phyloP scores from a whole-genome alignment of 2,329 filamentous ascomycete genomes.

The Sporothrix sp. region DNA sequence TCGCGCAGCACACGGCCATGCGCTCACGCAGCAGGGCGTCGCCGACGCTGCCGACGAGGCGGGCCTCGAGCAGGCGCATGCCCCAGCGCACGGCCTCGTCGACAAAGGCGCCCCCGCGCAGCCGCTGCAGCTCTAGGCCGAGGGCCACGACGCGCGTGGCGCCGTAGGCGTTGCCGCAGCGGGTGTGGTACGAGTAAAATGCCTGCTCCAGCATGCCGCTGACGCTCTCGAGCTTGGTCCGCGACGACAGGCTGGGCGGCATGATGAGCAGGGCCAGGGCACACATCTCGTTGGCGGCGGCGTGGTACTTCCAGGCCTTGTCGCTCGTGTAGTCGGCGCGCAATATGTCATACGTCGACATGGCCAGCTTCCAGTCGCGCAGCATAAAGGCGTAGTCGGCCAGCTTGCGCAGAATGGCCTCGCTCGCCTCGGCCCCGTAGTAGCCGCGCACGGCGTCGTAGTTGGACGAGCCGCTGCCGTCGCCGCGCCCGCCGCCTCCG shows the following conservation, averaged over 20 bases:
- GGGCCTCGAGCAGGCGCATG: slow-evolving; percentile 64
- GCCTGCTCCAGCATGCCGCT: slow-evolving; percentile 84
- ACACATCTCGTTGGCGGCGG: slow-evolving; percentile 90
- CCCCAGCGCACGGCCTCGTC: slow-evolving; percentile 87
- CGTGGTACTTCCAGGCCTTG: slow-evolving; percentile 94
- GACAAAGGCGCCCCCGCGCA: slow-evolving; percentile 67
- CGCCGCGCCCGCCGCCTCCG: slow-evolving; percentile 46
- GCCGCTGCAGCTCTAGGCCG: slow-evolving; percentile 67
- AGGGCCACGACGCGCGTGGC: slow-evolving; percentile 69
- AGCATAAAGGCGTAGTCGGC: slow-evolving; percentile 97
- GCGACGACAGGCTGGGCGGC: slow-evolving; percentile 60
- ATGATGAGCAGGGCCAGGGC: slow-evolving; percentile 74
- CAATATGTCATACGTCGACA: slow-evolving; percentile 85
- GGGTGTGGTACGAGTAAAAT: slow-evolving; percentile 83
- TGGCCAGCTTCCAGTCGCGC: slow-evolving; percentile 85
- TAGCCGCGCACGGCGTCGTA: slow-evolving; percentile 78
- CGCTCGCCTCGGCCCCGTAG: slow-evolving; percentile 73
- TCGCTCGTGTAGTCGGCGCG: slow-evolving; percentile 85
- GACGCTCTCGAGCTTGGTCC: slow-evolving; percentile 68
- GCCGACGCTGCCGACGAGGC: slow-evolving; percentile 63
- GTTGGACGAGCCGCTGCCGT: slow-evolving; percentile 41
- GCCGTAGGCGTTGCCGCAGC: slow-evolving; percentile 70
- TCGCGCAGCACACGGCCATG: slow-evolving; percentile 72
- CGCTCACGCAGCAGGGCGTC: slow-evolving; percentile 80
- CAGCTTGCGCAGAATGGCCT: slow-evolving; percentile 85